Evolutionary conservation across 116 monocot genomes (phyloP).

Genomic region (Posidonia oceanica): DNA sequence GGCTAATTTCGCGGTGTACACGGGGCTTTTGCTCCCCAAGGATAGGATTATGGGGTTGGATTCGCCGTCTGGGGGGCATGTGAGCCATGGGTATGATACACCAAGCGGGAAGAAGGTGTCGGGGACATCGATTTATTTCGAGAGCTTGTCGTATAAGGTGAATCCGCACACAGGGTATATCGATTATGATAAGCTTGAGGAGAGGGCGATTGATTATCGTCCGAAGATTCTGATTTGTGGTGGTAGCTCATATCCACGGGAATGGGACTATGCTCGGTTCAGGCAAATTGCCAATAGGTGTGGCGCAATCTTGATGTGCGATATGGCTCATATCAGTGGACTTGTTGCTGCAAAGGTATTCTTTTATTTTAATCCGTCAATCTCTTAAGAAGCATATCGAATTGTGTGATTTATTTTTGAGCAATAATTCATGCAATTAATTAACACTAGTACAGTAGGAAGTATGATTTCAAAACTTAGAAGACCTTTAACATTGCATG

Average conservation of each 20-base stretch:
- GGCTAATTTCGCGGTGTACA: constrained; percentile 70
- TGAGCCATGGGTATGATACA: constrained; percentile 77
- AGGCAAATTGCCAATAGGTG: constrained; percentile 73
- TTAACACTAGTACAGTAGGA: too few species aligned
- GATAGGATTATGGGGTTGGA: constrained; percentile 91
- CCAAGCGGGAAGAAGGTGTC: constrained; percentile 83
- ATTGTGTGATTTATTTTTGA: too few species aligned
- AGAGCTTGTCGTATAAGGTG: constrained; percentile 77
- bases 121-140: constrained; percentile 67
- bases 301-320: constrained; percentile 83
- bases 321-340: constrained; percentile 85
- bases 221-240: constrained; percentile 89
- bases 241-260: constrained; percentile 75
- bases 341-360: constrained; percentile 73
- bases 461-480: too few species aligned
- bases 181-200: constrained; percentile 83
- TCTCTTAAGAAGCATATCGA: not conserved
- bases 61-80: constrained; percentile 77
- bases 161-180: constrained; percentile 68
- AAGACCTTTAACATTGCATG: too few species aligned
- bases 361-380: not conserved
- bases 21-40: constrained; percentile 51
- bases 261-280: constrained; percentile 79
- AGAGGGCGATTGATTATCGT: constrained; percentile 66
- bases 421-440: too few species aligned